These are phyloP conservation scores for Eimeria tenella DNA, from an alignment of 169 alveolate genomes.

Conservation along the genomic window DNA sequence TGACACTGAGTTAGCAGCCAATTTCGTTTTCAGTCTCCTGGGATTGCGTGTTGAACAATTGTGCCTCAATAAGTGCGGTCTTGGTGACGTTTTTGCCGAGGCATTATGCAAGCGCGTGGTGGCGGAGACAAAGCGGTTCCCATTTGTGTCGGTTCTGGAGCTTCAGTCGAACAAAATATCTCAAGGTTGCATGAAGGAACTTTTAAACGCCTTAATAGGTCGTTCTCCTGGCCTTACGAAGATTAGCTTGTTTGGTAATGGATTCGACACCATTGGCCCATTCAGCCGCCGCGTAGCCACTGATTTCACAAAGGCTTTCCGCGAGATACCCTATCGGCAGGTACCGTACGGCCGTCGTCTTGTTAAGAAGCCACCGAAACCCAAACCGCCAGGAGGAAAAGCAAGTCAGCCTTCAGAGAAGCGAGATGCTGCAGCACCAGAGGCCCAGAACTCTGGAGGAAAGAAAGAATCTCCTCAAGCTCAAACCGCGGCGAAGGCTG, in stretches of 20 bases:
- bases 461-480: background rate
- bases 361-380: background rate
- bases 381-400: background rate
- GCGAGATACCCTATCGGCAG: conserved; percentile 9
- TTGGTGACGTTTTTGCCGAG: conserved; percentile 49
- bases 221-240: conserved; percentile 34
- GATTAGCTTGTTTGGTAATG: conserved; percentile 49
- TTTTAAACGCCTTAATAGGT: conserved; percentile 24
- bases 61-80: conserved; percentile 58
- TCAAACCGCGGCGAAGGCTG: background rate
- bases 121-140: conserved; percentile 12
- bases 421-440: background rate
- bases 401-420: background rate
- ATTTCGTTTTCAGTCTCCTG: conserved; percentile 39
- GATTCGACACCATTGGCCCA: conserved; percentile 67
- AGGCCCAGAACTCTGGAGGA: background rate
- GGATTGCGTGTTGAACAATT: conserved; percentile 21
- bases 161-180: conserved; percentile 39
- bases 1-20: conserved; percentile 30
- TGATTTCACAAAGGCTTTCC: conserved; percentile 43
- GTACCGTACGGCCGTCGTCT: conserved; percentile 3
- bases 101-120: conserved; percentile 21
- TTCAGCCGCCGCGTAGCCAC: background rate
- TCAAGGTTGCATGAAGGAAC: conserved; percentile 34
- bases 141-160: conserved; percentile 52